Percentiles rank a stretch among this genome's conserved stretches.
phyloP scores from a whole-genome alignment of 768 basidiomycete genomes.

The Peribolospora baueri region DNA sequence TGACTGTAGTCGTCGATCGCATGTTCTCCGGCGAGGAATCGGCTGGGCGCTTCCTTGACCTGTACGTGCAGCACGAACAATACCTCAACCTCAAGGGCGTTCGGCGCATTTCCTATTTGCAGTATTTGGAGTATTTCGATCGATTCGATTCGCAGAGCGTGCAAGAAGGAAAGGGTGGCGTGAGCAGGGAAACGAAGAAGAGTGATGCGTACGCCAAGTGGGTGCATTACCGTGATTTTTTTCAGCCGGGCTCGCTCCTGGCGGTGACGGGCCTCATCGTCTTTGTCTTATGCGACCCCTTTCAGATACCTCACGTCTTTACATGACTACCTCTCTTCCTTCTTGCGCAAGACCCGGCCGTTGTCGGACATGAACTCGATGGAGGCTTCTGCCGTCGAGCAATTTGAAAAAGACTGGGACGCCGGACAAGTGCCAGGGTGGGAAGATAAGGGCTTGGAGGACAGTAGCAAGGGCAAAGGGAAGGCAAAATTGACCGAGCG shows the following conservation, averaged over 20 bases:
- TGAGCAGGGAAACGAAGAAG: constrained; percentile 34
- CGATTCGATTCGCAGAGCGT: constrained; percentile 8
- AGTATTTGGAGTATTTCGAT: constrained; percentile 50
- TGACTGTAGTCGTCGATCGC: constrained; percentile 28
- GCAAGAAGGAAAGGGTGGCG: background rate
- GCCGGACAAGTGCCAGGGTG: constrained; percentile 49
- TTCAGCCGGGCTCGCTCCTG: background rate
- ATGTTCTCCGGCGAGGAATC: constrained; percentile 90
- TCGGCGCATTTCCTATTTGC: constrained; percentile 66
- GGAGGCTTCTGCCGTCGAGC: constrained; percentile 35
- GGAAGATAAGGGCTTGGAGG: constrained; percentile 28
- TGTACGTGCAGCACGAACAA: constrained; percentile 59
- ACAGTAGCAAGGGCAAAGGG: constrained; percentile 25
- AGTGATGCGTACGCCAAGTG: constrained; percentile 59
- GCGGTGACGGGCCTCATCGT: background rate
- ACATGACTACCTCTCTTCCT: constrained; percentile 62
- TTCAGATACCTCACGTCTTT: constrained; percentile 59
- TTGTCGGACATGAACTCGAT: constrained; percentile 49
- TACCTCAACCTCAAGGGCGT: constrained; percentile 66
- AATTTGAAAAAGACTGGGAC: constrained; percentile 64
- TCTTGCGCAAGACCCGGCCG: constrained; percentile 61
- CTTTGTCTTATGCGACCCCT: background rate
- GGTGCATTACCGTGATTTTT: constrained; percentile 16
- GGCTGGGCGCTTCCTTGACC: constrained; percentile 81
- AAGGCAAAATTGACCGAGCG: background rate